Evolutionary conservation across 1,284 basidiomycete species (phyloP).

Genomic region (Entoloma clypeatum): DNA sequence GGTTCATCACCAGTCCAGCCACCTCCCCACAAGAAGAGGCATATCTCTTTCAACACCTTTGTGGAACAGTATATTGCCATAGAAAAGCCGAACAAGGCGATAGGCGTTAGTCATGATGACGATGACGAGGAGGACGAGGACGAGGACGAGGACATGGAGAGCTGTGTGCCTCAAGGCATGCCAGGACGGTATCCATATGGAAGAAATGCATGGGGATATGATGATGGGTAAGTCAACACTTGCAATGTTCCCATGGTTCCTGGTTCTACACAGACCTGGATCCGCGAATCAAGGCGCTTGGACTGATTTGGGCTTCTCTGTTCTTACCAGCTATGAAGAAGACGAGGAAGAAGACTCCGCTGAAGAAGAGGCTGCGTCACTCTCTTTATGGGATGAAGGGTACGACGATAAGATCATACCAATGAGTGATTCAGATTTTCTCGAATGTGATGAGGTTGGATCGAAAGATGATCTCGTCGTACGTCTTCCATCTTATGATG

Average conservation of each 20-base stretch:
- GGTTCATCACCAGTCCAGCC: constrained; percentile 17
- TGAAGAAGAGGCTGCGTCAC: constrained; percentile 29
- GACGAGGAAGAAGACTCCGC: constrained; percentile 52
- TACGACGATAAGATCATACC: constrained; percentile 36
- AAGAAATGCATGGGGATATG: constrained; percentile 37
- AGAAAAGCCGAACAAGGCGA: constrained; percentile 53
- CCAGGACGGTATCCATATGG: constrained; percentile 17
- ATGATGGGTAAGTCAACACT: constrained; percentile 59
- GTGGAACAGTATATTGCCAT: constrained; percentile 98
- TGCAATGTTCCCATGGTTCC: neutral
- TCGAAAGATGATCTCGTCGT: constrained; percentile 50
- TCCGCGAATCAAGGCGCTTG: neutral
- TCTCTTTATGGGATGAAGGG: constrained; percentile 24
- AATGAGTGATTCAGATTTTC: constrained; percentile 36
- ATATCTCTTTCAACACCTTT: constrained; percentile 98
- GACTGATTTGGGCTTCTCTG: neutral
- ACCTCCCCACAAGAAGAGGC: constrained; percentile 49
- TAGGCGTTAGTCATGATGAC: constrained; percentile 34
- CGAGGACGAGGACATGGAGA: constrained; percentile 32
- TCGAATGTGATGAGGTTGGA: constrained; percentile 45
- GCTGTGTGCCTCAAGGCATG: constrained; percentile 4
- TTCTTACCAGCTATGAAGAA: constrained; percentile 52
- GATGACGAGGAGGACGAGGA: constrained; percentile 32
- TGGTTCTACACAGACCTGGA: neutral
- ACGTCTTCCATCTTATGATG: constrained; percentile 33